A percentile compares a stretch with the other conserved stretches of the same genome.
phyloP scores from a whole-genome alignment of 1,284 basidiomycete species.

The Trametes pubescens region DNA sequence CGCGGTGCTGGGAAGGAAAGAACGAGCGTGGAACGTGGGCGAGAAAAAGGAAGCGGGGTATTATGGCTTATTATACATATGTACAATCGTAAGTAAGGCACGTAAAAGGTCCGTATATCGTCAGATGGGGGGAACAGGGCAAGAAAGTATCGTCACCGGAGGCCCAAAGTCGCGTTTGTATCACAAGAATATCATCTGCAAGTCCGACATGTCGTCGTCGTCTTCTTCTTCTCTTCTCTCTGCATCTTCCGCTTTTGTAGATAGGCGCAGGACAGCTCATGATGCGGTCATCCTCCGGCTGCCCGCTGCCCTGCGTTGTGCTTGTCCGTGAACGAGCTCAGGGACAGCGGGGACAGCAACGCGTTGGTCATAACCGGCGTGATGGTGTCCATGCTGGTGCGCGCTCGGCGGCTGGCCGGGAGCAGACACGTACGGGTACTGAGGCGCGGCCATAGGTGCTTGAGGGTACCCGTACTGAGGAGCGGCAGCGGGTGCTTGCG shows the following conservation, averaged over 20 bases:
- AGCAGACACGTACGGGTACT: constrained; percentile 1
- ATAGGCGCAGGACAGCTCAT: constrained; percentile 2
- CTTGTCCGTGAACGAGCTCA: constrained; percentile 18
- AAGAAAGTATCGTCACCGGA: constrained; percentile 1
- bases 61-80: constrained; percentile 19
- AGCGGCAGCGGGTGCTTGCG: constrained; percentile 8
- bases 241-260: constrained; percentile 1
- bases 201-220: not conserved
- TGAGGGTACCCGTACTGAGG: constrained; percentile 5
- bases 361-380: not conserved
- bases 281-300: constrained; percentile 30
- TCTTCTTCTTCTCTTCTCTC: constrained; percentile 1
- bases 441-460: not conserved
- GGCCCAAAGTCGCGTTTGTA: not conserved
- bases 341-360: constrained; percentile 6
- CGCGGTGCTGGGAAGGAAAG: not conserved
- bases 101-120: constrained; percentile 5
- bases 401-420: not conserved
- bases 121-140: not conserved
- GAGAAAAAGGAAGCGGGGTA: constrained; percentile 1
- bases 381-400: not conserved
- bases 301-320: constrained; percentile 21
- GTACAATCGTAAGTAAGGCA: constrained; percentile 4
- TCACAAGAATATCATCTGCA: not conserved
- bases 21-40: not conserved